phyloP scores from a whole-genome alignment of 179 eudicot species.

The Spergularia azorica region DNA sequence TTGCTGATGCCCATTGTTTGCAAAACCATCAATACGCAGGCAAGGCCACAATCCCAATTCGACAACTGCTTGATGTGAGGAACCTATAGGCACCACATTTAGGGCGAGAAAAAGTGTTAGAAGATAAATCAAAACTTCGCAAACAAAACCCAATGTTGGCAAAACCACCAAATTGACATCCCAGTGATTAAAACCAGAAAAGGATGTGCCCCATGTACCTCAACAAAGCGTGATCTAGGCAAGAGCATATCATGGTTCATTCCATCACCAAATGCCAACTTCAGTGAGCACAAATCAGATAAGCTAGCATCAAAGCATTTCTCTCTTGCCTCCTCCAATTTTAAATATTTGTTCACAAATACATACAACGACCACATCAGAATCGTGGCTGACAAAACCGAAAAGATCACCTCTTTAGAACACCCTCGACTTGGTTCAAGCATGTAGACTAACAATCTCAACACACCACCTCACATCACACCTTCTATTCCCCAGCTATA shows the following conservation, averaged over 20 bases:
- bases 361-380: conserved; percentile 73
- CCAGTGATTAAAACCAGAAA: neutral
- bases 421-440: conserved; percentile 17
- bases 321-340: conserved; percentile 52
- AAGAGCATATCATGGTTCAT: conserved; percentile 35
- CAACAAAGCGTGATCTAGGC: conserved; percentile 57
- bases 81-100: conserved; percentile 46
- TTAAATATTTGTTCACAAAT: conserved; percentile 55
- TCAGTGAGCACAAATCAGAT: conserved; percentile 40
- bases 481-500: neutral
- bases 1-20: conserved; percentile 61
- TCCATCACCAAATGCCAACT: conserved; percentile 32
- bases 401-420: conserved; percentile 16
- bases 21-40: conserved; percentile 92
- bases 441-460: neutral
- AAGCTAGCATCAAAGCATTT: conserved; percentile 38
- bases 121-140: neutral
- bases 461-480: conserved; percentile 10
- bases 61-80: conserved; percentile 74
- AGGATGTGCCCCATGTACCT: conserved; percentile 40
- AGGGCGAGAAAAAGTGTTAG: neutral
- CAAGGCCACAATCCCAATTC: conserved; percentile 98
- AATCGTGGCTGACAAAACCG: conserved; percentile 16
- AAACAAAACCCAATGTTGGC: too few species aligned
- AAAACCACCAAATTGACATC: too few species aligned